These are phyloP conservation scores for Trichoderma pleuroti DNA, from an alignment of 2,329 filamentous ascomycete genomes.

Conservation along the genomic window DNA sequence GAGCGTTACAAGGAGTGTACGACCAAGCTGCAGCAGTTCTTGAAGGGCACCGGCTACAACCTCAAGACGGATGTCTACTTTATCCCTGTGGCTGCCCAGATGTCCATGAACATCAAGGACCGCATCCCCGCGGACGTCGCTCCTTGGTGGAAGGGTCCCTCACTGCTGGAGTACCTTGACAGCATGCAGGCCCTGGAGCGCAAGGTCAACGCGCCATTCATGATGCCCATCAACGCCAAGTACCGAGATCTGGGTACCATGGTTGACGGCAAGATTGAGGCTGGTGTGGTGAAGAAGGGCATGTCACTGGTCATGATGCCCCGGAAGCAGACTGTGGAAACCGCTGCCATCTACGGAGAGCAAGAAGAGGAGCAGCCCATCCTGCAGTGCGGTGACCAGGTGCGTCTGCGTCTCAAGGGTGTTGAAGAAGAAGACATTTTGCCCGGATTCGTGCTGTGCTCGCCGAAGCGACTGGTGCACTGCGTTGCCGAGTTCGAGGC, in stretches of 20 bases:
- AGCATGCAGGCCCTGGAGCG: slow-evolving; percentile 88
- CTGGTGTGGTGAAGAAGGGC: slow-evolving; percentile 88
- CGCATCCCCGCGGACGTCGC: slow-evolving; percentile 72
- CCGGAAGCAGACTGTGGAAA: slow-evolving; percentile 75
- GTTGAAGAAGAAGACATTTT: slow-evolving; percentile 97
- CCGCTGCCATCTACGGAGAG: slow-evolving; percentile 87
- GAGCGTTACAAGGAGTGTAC: slow-evolving; percentile 91
- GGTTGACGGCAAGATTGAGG: slow-evolving; percentile 95
- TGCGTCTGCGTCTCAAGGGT: slow-evolving; percentile 85
- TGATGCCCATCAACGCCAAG: slow-evolving; percentile 97
- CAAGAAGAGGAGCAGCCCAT: slow-evolving; percentile 85
- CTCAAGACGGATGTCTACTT: slow-evolving; percentile 89
- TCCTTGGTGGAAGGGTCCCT: slow-evolving; percentile 85
- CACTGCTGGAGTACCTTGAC: slow-evolving; percentile 93
- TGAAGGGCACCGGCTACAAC: slow-evolving; percentile 92
- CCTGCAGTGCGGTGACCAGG: slow-evolving; percentile 89
- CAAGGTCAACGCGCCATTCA: slow-evolving; percentile 96
- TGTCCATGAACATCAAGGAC: slow-evolving; percentile 81
- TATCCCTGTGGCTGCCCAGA: slow-evolving; percentile 94
- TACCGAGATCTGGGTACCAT: slow-evolving; percentile 97
- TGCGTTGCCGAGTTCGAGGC: slow-evolving; percentile 88
- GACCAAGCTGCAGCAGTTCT: slow-evolving; percentile 78
- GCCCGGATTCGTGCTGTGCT: slow-evolving; percentile 94
- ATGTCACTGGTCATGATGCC: slow-evolving; percentile 91
- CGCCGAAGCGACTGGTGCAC: slow-evolving; percentile 88